Percentiles rank a stretch among this genome's conserved stretches.
Evolutionary conservation across 768 basidiomycete genomes (phyloP).

Genomic region (Strobilomyces echinocephalus): DNA sequence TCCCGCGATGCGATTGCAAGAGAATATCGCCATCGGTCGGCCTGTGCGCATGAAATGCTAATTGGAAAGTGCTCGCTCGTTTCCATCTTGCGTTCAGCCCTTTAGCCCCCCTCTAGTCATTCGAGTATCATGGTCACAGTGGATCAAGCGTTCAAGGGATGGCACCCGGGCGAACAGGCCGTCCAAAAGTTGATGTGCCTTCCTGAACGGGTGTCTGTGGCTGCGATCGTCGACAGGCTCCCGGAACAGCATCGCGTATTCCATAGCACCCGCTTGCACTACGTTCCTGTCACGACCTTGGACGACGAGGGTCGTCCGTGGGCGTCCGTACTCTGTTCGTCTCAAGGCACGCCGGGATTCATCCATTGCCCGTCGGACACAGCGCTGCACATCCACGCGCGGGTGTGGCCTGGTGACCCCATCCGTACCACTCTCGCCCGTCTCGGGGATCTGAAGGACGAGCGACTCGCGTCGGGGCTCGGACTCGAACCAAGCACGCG

Average conservation of each 20-base stretch:
- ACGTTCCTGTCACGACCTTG: constrained; percentile 18
- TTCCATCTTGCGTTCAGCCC: not conserved
- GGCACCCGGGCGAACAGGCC: not conserved
- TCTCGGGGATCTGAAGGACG: constrained; percentile 8
- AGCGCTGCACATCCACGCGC: constrained; percentile 7
- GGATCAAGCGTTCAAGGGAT: not conserved
- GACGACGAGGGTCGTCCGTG: constrained; percentile 30
- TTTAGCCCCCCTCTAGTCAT: not conserved
- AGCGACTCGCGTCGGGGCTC: constrained; percentile 47
- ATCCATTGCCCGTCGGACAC: constrained; percentile 24
- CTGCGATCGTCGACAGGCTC: not conserved
- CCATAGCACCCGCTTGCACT: constrained; percentile 27
- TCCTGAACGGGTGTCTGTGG: not conserved
- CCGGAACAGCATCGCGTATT: constrained; percentile 26
- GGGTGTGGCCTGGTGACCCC: constrained; percentile 47
- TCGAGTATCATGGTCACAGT: not conserved
- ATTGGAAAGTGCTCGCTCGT: not conserved
- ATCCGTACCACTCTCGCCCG: constrained; percentile 34
- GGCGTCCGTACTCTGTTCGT: constrained; percentile 31
- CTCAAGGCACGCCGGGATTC: constrained; percentile 24
- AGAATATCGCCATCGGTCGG: not conserved
- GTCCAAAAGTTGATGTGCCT: not conserved
- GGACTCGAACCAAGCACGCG: constrained; percentile 56
- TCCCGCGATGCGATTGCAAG: not conserved
- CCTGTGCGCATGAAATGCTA: not conserved